Evolutionary conservation across 371 early-diverging fungal species (phyloP), one percentile per base, ranked within the genome.

Genomic region (Circinella umbellata): DNA sequence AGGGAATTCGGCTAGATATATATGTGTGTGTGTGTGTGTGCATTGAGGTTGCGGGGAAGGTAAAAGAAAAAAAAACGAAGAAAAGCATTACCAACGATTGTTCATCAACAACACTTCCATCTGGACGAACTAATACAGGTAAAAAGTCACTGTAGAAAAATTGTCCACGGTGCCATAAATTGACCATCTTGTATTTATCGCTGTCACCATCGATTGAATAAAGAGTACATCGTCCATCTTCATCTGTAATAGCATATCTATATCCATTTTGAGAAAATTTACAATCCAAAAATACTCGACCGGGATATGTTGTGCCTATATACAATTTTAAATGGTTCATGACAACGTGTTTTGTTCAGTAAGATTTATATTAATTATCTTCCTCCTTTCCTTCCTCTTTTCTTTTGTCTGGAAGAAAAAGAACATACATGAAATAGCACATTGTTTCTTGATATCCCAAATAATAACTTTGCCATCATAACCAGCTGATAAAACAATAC

Each of bases 401-500:
- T 27, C 2, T 27, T 27, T 27, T 27, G 1, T 27, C 27, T 2
- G 2, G 2, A 27, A 27, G 0, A 27, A 27, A 27, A 51, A 51
- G 15, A 51, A 51, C 7, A 71, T 70, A 37, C 78, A 78, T n/a
- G 64, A 66, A 37, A 76, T 80, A 1, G 74, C 74, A 37, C 69
- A 67, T 34, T 66, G 69, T 15, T 72, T 66, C 13, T 66, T 54
- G 8, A 82, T 38, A 67, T 96, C 90, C 97, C 97, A 96, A 3
- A 96, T 67, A 46, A 94, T 88, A 4, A 93, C 86, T 7, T 86
- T 82, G n/a, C 96, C 96, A 67, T 96, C 96, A 73, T 94, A 92
- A 0, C 93, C 92, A 3, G 93, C 96, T 10, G 93, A 92, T 42
- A 96, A 74, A 3, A 95, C 71, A 1, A 94, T 81, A 17, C 84